Evolutionary conservation across 495 filamentous ascomycete genomes (phyloP), one percentile per base, ranked within the genome.

Genomic region (Beverwykella pulmonaria): DNA sequence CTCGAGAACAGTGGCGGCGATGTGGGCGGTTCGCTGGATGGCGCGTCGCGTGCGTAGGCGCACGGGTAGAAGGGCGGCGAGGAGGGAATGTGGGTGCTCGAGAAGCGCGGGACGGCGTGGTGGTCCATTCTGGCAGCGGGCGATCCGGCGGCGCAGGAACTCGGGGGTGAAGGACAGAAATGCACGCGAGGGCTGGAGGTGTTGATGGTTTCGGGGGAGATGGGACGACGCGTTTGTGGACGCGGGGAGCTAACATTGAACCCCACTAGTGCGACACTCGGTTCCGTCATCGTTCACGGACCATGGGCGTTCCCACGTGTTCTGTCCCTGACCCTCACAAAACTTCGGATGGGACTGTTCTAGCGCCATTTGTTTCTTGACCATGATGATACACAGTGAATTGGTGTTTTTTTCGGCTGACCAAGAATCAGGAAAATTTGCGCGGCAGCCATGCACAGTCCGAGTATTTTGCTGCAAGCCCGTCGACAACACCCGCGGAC

Each of bases 1-100:
- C 59, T 63, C 3, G 65, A 69, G 48, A 69, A 69, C 1, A 69
- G 9, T 8, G 25, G 48, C 2, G 48, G 39, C 39, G 39, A 44
- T 2, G 39, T 44, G 6, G 65, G 48, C 3, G 65, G 65, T 19
- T 61, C 57, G 44, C 58, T 62, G 7, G 65, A 68, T 5, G 65
- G 41, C 14, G 65, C 53, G 19, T 60, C 52, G 22, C 9, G 19
- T 0, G 34, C 15, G 36, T 23, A 19, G 23, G 34, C 34, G n/a
- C 2, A 25, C 27, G 20, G 25, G 25, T 26, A 7, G 15, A 53
- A 19, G 20, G 29, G 27, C n/a, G 63, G 56, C 48, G 57, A 59
- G 41, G 65, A 68, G 53, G n/a, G 49, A 17, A 57, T 39, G 41
- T 41, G 48, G 14, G 9, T 3, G 39, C 9, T n/a, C 8, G 39